Percentiles rank a stretch among this genome's conserved stretches.
Conservation (phyloP, 345 rosid genomes). For the Moricandia moricandioides region DNA sequence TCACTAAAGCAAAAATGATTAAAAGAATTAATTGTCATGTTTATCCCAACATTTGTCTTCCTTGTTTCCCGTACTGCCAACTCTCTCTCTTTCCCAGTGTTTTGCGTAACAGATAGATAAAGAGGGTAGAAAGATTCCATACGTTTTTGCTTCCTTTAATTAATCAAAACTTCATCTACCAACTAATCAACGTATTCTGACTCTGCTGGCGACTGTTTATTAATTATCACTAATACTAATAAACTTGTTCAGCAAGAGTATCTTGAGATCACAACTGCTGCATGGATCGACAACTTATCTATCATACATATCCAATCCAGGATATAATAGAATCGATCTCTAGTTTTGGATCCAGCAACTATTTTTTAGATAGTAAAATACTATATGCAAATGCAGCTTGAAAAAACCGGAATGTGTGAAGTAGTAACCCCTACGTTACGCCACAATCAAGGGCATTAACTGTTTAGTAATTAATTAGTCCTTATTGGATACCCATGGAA, state of each 20-base stretch:
- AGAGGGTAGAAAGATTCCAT: conserved; percentile 34
- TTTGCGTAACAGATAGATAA: conserved; percentile 32
- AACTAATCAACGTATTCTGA: conserved; percentile 18
- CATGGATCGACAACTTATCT: background rate
- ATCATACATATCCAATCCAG: background rate
- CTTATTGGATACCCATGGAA: background rate
- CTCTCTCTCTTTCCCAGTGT: conserved; percentile 25
- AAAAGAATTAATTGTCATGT: conserved; percentile 37
- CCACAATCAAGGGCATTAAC: background rate
- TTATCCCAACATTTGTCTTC: conserved; percentile 39
- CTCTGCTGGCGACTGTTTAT: background rate
- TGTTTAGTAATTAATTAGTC: conserved; percentile 1
- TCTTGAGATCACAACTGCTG: background rate
- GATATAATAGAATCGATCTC: background rate
- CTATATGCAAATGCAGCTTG: too few species aligned
- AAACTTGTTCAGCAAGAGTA: background rate
- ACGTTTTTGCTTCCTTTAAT: conserved; percentile 30
- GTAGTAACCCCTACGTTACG: conserved; percentile 17
- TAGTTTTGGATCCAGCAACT: background rate
- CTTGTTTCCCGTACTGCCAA: conserved; percentile 39
- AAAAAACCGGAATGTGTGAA: background rate
- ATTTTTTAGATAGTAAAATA: too few species aligned
- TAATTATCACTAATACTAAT: conserved; percentile 6
- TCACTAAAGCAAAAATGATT: conserved; percentile 19
- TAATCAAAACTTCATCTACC: conserved; percentile 4